phyloP scores from a whole-genome alignment of 2,329 filamentous ascomycete genomes.

The Aspergillus fischeri region DNA sequence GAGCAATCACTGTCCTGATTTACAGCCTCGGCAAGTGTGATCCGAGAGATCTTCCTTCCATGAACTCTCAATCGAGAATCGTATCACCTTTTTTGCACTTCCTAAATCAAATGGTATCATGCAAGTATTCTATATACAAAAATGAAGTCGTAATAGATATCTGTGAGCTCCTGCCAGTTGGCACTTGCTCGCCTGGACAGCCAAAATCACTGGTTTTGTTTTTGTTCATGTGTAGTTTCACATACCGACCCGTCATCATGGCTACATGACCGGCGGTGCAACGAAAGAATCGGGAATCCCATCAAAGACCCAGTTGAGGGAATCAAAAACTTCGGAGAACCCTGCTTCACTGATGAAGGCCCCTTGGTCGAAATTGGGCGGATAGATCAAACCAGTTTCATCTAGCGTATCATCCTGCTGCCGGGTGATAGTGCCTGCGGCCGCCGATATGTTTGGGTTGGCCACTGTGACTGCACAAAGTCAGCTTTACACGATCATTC shows the following conservation, averaged over 20 bases:
- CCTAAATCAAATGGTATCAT: not conserved
- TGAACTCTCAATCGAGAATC: not conserved
- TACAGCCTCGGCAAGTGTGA: not conserved
- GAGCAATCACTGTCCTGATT: not conserved
- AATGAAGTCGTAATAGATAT: not conserved
- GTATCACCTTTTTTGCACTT: not conserved
- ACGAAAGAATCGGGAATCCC: slow-evolving; percentile 64
- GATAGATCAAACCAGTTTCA: slow-evolving; percentile 29
- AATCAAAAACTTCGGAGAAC: slow-evolving; percentile 76
- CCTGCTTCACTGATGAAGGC: slow-evolving; percentile 42
- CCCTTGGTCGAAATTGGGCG: slow-evolving; percentile 33
- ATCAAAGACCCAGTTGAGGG: slow-evolving; percentile 88
- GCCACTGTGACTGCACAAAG: slow-evolving; percentile 18
- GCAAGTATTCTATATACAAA: not conserved
- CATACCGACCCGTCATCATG: not conserved
- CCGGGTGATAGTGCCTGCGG: slow-evolving; percentile 22
- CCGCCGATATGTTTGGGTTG: slow-evolving; percentile 35
- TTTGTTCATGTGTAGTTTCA: not conserved
- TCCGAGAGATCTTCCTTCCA: not conserved
- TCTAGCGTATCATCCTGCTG: slow-evolving; percentile 29
- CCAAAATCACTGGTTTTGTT: not conserved
- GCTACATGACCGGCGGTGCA: slow-evolving; percentile 32
- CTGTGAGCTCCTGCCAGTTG: not conserved
- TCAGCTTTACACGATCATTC: slow-evolving; percentile 15
- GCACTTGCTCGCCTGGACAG: not conserved